Base-by-base conservation (phyloP, 164 flowering plant species). In the Euptelea pleiosperma region DNA sequence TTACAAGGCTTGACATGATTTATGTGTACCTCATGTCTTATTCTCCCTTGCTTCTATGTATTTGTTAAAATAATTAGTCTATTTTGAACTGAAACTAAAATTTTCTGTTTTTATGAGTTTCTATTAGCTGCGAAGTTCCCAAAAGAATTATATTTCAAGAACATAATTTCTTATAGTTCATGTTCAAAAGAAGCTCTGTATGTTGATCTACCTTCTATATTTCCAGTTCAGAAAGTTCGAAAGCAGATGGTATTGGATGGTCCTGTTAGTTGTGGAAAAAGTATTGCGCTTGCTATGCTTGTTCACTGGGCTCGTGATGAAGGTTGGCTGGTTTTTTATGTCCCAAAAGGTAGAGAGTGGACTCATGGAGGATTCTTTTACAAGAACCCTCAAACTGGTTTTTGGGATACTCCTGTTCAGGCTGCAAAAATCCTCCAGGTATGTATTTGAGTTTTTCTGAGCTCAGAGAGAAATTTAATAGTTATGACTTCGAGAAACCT, bases 391-490 rank as follows among this genome's bases (percentile, higher is more conserved):
- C 64, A 79, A 41, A 89, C 96, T 19, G 87, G 80, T 60, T 67
- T 92, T n/a, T 92, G 91, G 91, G 98, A 89, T 71, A 89, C 98
- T 47, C 98, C 98, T 65, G 59, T 78, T 48, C 98, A 87, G 66
- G 98, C 97, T 58, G 77, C 75, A 52, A 75, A 72, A 47, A 72
- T 79, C 70, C 94, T 92, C 46, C 79, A 81, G 91, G 96, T 71
- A 77, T 63, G 70, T 37, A 18, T 26, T 36, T 55, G 16, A 12
- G 44, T 47, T 29, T 33, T 66, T 61, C 31, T 47, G 33, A 18
- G 19, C 43, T 46, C 6, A 3, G 1, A 16, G 10, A n/a, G 19
- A 31, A 39, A 24, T 41, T 16, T 33, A 45, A 12, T 22, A 15
- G 2, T 36, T 24, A n/a, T 25, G 45, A 25, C 19, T 26, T 18